Evolutionary conservation across 2,329 filamentous ascomycete genomes (phyloP), one percentile per base, ranked within the genome.

Genomic region (Ceratocystis alfenasii): DNA sequence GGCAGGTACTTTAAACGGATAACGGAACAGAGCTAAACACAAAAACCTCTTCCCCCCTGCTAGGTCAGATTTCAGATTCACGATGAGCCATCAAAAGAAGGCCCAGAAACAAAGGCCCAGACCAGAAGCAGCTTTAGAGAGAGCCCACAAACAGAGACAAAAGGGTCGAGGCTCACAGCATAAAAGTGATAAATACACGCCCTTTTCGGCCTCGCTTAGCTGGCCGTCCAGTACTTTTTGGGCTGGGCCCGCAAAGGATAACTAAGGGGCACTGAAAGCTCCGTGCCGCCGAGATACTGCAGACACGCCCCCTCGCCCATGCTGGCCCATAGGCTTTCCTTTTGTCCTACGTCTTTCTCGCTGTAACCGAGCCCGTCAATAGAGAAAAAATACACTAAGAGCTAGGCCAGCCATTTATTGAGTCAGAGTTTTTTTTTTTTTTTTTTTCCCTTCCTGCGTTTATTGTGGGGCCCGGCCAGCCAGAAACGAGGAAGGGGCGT

Each of bases 361-460:
- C 48, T 53, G n/a, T 53, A 53, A 53, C 48, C 48, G 48, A 53
- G 48, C 48, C 17, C 25, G 22, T 53, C 7, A 10, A 25, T 59
- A 55, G 12, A 33, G 5, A 10, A 41, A 10, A 41, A 41, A 5
- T 41, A 41, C 10, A 41, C 36, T 41, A 41, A 41, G 36, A 41
- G 36, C 36, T 15, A 15, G 36, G 36, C 36, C 12, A 41, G 36
- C 10, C 36, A 12, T 41, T n/a, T 59, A 36, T 59, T 59, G 55
- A 59, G 55, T 36, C 55, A 59, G 55, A 59, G 55, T 33, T 59
- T 59, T 59, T 59, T 59, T 57, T 50, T 50, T 25, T 53, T 28
- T 28, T 53, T 48, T 48, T 17, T 48, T 48, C 1, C 8, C 30
- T 36, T 53, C 25, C 5, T 48, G 17, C 17, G 0, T 2, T 48